Percentiles rank a stretch among this genome's conserved stretches.
phyloP scores from a whole-genome alignment of 1,139 yeast species.

The Magnusiomyces magnusii region DNA sequence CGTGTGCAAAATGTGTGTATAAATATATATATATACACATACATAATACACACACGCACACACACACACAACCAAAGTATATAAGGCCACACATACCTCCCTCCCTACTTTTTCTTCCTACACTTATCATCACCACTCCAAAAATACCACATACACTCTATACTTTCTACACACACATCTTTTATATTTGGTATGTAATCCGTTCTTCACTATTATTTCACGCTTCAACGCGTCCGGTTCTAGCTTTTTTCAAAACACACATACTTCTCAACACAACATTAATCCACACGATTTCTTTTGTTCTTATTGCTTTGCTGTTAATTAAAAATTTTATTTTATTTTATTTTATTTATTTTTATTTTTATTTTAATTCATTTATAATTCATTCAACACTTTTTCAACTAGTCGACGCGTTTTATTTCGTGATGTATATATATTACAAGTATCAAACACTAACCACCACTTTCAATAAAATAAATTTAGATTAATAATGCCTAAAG shows the following conservation, averaged over 20 bases:
- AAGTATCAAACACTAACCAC: not conserved
- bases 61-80: no score
- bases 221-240: no score
- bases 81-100: not conserved
- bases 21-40: no score
- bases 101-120: not conserved
- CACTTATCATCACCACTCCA: not conserved
- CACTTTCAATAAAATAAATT: not conserved
- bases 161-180: not conserved
- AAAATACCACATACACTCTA: not conserved
- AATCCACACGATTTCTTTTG: no score
- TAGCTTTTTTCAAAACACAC: not conserved
- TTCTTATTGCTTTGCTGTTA: not conserved
- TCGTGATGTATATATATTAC: not conserved
- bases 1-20: not conserved
- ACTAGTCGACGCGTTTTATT: not conserved
- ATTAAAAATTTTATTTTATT: not conserved
- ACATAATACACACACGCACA: not conserved
- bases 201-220: not conserved
- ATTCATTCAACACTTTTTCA: not conserved
- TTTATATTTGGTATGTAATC: not conserved
- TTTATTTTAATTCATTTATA: not conserved
- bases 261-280: not conserved
- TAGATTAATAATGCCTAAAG: constrained; percentile 25
- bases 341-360: not conserved